Conservation (phyloP, 2,329 filamentous ascomycete species). For the Apiospora pterosperma region DNA sequence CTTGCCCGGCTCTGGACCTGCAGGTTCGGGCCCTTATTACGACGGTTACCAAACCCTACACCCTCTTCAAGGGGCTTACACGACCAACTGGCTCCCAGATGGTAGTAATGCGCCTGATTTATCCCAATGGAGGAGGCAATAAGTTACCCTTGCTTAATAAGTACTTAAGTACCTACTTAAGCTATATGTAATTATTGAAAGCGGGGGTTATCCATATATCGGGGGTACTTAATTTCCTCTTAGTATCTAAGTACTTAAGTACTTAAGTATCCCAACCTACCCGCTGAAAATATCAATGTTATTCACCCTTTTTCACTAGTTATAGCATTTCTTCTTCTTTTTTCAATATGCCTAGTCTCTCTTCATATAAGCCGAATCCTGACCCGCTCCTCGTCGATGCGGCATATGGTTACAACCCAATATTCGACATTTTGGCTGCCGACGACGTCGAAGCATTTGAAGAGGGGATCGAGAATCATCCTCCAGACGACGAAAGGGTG, state of each 20-base stretch:
- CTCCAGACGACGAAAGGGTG: not conserved
- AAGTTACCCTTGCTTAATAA: no score
- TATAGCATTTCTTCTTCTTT: not conserved
- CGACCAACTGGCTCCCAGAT: no score
- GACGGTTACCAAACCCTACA: no score
- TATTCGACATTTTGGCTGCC: not conserved
- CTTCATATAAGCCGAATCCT: not conserved
- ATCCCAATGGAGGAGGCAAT: no score
- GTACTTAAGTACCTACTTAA: no score
- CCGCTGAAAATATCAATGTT: not conserved
- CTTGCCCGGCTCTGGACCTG: no score
- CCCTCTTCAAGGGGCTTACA: no score
- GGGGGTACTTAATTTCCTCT: not conserved
- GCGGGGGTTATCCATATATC: no score
- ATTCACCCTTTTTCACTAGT: not conserved
- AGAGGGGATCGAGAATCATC: not conserved
- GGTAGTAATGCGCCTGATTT: no score
- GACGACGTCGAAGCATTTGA: not conserved
- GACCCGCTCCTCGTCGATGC: rapidly evolving
- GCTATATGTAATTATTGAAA: not conserved
- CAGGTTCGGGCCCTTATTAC: no score
- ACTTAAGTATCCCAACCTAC: not conserved
- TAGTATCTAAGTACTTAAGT: not conserved
- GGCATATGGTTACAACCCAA: not conserved
- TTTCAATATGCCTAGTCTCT: not conserved